Percentiles rank a stretch among this genome's conserved stretches.
phyloP scores from a whole-genome alignment of 73 alveolate species.

The Tetrahymena elliotti region DNA sequence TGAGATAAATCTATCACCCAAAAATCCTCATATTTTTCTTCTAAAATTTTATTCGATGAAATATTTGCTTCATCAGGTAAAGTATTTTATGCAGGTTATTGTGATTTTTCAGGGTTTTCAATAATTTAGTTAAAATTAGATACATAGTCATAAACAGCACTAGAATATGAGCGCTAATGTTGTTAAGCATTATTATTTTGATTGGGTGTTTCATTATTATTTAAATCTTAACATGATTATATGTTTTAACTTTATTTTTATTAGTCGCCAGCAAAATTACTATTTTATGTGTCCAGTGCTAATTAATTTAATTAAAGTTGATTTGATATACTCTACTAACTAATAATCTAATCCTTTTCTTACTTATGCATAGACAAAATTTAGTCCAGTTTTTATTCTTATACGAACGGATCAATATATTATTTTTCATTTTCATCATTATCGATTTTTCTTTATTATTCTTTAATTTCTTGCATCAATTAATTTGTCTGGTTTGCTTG shows the following conservation, averaged over 20 bases:
- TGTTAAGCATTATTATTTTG: too few species aligned
- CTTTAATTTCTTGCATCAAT: neutral
- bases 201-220: neutral
- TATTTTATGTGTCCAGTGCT: neutral
- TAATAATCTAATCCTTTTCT: neutral
- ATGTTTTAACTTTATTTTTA: too few species aligned
- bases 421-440: neutral
- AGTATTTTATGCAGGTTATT: neutral
- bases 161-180: neutral
- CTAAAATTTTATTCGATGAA: neutral
- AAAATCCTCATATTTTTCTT: neutral
- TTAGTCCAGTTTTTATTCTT: neutral
- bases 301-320: neutral
- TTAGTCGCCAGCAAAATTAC: neutral
- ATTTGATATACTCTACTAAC: neutral
- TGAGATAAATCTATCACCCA: neutral
- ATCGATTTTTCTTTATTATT: neutral
- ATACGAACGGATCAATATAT: neutral
- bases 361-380: neutral
- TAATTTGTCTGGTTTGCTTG: neutral
- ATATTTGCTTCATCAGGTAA: neutral
- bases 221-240: neutral
- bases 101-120: neutral
- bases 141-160: neutral
- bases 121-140: neutral